Conservation (phyloP, 768 basidiomycete species). For the Gloeopeniophorella convolvens region DNA sequence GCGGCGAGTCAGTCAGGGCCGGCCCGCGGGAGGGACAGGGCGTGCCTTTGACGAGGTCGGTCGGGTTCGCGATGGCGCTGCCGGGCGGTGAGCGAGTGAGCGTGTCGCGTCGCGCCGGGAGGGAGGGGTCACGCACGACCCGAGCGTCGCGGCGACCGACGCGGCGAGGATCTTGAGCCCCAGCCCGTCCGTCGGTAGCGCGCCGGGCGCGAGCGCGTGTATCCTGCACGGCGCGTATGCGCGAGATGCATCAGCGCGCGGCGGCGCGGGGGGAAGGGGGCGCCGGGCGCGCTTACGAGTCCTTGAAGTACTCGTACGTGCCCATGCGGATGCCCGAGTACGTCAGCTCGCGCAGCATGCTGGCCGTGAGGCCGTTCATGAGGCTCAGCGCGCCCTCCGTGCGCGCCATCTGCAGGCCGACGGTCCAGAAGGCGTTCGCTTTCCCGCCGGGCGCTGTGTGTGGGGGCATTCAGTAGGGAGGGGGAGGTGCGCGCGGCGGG, state of each 20-base stretch:
- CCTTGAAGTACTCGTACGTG: constrained; percentile 35
- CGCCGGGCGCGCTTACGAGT: constrained; percentile 25
- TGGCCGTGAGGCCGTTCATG: constrained; percentile 30
- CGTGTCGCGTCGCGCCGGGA: not conserved
- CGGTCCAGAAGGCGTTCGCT: constrained; percentile 30
- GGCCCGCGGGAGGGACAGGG: not conserved
- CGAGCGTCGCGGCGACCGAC: constrained; percentile 28
- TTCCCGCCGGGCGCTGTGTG: constrained; percentile 25
- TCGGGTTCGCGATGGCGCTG: constrained; percentile 32
- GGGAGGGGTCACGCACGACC: constrained; percentile 24
- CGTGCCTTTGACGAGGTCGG: constrained; percentile 31
- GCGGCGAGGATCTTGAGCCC: constrained; percentile 30
- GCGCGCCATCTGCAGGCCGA: constrained; percentile 30
- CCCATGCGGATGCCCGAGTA: constrained; percentile 33
- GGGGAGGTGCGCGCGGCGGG: not conserved
- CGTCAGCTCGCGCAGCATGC: constrained; percentile 31
- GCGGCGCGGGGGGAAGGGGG: too few species aligned
- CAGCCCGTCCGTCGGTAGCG: constrained; percentile 28
- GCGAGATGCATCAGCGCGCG: not conserved
- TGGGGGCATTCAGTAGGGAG: not conserved
- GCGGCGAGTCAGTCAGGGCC: not conserved
- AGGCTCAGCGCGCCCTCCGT: constrained; percentile 29
- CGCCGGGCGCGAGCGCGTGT: constrained; percentile 22
- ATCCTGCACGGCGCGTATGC: constrained; percentile 21
- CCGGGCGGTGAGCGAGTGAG: not conserved